Base-by-base conservation (phyloP, 116 monocot species). In the Dioscorea cayenensis region DNA sequence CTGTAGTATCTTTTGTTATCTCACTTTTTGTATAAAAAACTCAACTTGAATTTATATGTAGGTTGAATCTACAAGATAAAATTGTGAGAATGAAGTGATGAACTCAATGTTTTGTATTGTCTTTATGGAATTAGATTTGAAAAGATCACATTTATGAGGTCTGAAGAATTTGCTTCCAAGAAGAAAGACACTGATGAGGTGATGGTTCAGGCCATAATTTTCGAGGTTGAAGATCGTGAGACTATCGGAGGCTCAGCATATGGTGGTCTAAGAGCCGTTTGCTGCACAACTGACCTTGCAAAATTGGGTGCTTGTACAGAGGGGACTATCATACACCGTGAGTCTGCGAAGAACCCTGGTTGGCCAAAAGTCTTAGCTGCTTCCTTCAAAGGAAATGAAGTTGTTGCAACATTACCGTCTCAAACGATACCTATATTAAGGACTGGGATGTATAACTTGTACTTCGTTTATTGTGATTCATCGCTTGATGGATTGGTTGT, bases 401-500 rank as follows among this genome's bases (percentile, higher is more conserved):
- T 77, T 21, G 68, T 71, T 70, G 85, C 87, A 70, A 76, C 72
- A 51, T 66, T 95, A 60, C 85, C 85, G 49, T 85, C 95, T 9
- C 66, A 74, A 67, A 84, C 79, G 5, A 80, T 95, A 70, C 73
- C 77, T 17, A 80, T 95, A 28, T 68, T 92, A n/a, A 84, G 78
- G 77, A 85, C 82, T 23, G 95, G 92, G 50, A 95, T 95, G 95
- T 95, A 95, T 71, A 92, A 92, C 50, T 66, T 95, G 71, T 95
- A 95, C 60, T 95, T 95, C 62, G 82, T 95, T 49, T 80, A 89
- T 71, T 95, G 95, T 71, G 85, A 89, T 71, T 80, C 85, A n/a
- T 66, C 77, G 16, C 92, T 92, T 19, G 63, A 80, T 62, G 87
- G 82, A 36, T 20, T 91, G 52, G 78, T 73, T 68, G 73, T 92